Evolutionary conservation across 1,284 basidiomycete species (phyloP).

Genomic region (Quambalaria eucalypti): DNA sequence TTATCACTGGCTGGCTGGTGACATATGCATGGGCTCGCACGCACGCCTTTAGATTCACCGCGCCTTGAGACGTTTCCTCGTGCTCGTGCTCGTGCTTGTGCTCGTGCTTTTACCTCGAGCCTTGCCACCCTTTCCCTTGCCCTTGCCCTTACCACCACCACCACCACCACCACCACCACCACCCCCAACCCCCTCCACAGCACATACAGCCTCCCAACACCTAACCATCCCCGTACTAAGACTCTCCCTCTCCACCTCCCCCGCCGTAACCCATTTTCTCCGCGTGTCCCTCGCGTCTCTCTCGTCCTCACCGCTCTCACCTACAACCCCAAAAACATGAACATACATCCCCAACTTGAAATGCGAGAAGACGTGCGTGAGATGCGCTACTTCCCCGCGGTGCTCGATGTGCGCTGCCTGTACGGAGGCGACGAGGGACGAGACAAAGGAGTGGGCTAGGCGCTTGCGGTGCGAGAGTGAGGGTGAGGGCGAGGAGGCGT

Average conservation of each 20-base stretch:
- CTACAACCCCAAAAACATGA: conserved; percentile 49
- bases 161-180: too few relatives aligned
- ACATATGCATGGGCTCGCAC: too few relatives aligned
- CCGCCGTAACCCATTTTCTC: conserved; percentile 15
- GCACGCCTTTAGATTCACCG: too few relatives aligned
- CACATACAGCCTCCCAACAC: not conserved
- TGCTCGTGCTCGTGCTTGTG: too few relatives aligned
- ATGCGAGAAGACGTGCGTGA: conserved; percentile 64
- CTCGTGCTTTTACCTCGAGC: too few relatives aligned
- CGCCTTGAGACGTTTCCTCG: too few relatives aligned
- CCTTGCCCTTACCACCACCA: too few relatives aligned
- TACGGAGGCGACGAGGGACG: not conserved
- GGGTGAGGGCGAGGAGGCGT: not conserved
- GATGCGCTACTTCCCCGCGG: not conserved
- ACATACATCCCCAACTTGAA: conserved; percentile 80
- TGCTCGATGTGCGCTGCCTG: not conserved
- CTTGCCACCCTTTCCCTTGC: too few relatives aligned
- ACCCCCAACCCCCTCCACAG: too few relatives aligned
- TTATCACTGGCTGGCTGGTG: too few relatives aligned
- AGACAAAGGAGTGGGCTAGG: not conserved
- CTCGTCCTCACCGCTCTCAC: conserved; percentile 10
- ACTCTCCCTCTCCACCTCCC: conserved; percentile 21
- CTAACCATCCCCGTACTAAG: conserved; percentile 28
- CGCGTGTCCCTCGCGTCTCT: conserved; percentile 8
- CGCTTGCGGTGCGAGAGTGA: not conserved